Evolutionary conservation across 352 stramenopile genomes (phyloP).

Genomic region (Globisporangium paroecandrum): DNA sequence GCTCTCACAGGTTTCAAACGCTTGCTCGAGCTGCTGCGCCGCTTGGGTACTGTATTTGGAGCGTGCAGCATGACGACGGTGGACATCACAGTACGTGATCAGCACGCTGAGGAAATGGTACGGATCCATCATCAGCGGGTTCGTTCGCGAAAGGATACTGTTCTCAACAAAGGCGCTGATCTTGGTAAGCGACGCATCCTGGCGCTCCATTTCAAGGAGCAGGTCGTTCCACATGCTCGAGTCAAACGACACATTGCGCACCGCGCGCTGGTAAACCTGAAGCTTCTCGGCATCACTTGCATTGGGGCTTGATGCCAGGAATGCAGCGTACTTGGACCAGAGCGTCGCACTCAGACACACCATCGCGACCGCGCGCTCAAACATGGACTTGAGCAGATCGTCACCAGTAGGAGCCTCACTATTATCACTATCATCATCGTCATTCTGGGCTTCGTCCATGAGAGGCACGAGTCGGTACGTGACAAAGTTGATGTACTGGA

Average conservation of each 20-base stretch:
- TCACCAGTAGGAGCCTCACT: constrained; percentile 5
- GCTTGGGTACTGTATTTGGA: constrained; percentile 13
- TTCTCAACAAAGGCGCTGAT: constrained; percentile 27
- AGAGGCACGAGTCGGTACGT: constrained; percentile 44
- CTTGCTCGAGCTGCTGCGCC: constrained; percentile 23
- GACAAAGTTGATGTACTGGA: constrained; percentile 67
- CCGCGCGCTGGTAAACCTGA: constrained; percentile 32
- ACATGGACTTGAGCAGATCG: constrained; percentile 40
- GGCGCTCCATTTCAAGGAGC: constrained; percentile 48
- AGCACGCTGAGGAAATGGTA: constrained; percentile 47
- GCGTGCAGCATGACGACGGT: constrained; percentile 24
- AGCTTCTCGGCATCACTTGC: constrained; percentile 11
- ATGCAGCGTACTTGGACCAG: constrained; percentile 57
- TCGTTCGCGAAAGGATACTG: constrained; percentile 30
- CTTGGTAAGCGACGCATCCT: constrained; percentile 2
- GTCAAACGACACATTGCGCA: constrained; percentile 71
- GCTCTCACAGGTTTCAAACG: constrained; percentile 30
- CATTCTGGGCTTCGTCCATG: constrained; percentile 12
- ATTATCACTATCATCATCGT: not conserved
- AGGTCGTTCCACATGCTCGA: constrained; percentile 52
- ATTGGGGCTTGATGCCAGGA: constrained; percentile 3
- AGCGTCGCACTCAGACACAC: constrained; percentile 56
- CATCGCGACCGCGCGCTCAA: constrained; percentile 49
- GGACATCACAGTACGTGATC: constrained; percentile 43
- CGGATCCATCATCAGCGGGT: constrained; percentile 46